Evolutionary conservation across 2,329 filamentous ascomycete species (phyloP), one percentile per base, ranked within the genome.

Genomic region (Xylaria sp.): DNA sequence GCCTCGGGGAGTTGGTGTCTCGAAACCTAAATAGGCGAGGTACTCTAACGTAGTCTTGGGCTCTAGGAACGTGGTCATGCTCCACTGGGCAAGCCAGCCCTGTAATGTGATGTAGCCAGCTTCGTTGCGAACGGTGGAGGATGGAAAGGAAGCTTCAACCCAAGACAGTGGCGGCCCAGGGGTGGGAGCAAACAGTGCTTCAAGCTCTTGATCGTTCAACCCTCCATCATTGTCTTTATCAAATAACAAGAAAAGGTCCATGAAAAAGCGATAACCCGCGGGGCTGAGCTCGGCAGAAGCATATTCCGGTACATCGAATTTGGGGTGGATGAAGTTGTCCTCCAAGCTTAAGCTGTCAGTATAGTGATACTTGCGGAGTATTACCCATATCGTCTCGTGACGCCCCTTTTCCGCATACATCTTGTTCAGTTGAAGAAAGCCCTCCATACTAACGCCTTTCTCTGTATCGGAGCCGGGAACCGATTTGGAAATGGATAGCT

Each of bases 41-140:
- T 99, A 99, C 70, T 96, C 94, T 3, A 99, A 84, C 0, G 95
- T 98, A 0, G 92, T 97, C 74, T 95, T 96, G 12, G 95, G 94
- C 60, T 96, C 94, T 63, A 96, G 88, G 72, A 98, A 99, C 0
- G 95, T 99, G 0, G 95, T 99, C 95, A 99, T 99, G 75, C 94
- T 97, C 95, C 95, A 99, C 72, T 99, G 95, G 3, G 95, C 95
- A 38, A 99, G 86, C 95, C 95, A 99, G 1, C 95, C 95, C 76
- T 99, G 95, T 3, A 99, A 82, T 1, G 95, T 99, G 65, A 99
- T 94, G 75, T 98, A 88, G 0, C 95, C 95, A 8, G 92, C 92
- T 77, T 99, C 95, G 73, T 97, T 98, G 43, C 92, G 89, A 17
- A 98, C 94, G 0, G 95, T 97, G 23, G 92, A 96, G 0, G 91